These are phyloP conservation scores for Xylaria sp. DNA, from an alignment of 2,329 filamentous ascomycete species.

Conservation along the genomic window DNA sequence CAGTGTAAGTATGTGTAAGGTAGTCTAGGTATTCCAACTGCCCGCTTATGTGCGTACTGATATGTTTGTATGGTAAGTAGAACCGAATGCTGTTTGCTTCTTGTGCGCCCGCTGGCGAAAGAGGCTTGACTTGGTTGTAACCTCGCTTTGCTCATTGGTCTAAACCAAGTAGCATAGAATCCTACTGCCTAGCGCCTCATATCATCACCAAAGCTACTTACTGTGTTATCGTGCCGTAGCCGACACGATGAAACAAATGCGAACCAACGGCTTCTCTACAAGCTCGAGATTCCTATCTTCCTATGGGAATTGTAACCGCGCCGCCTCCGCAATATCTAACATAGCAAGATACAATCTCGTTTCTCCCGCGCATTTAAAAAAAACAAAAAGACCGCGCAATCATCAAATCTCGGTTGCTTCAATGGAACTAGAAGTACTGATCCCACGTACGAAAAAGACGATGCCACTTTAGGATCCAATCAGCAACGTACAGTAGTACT, in stretches of 20 bases:
- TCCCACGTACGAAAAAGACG: background rate
- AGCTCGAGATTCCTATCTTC: background rate
- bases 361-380: background rate
- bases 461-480: background rate
- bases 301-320: background rate
- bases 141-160: background rate
- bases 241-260: background rate
- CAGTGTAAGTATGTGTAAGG: background rate
- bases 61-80: constrained; percentile 1
- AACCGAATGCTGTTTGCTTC: background rate
- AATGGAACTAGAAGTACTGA: background rate
- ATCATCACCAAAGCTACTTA: background rate
- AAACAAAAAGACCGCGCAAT: background rate
- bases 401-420: constrained; percentile 4
- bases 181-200: no score
- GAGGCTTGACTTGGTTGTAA: background rate
- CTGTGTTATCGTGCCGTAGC: background rate
- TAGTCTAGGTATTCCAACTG: background rate
- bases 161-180: background rate
- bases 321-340: no score
- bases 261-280: background rate
- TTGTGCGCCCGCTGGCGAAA: background rate
- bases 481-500: background rate
- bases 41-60: background rate
- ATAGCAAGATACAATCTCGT: background rate